A percentile compares a stretch with the other conserved stretches of the same genome.
Conservation (phyloP, 2,329 filamentous ascomycete species). For the Whalleya microplaca region DNA sequence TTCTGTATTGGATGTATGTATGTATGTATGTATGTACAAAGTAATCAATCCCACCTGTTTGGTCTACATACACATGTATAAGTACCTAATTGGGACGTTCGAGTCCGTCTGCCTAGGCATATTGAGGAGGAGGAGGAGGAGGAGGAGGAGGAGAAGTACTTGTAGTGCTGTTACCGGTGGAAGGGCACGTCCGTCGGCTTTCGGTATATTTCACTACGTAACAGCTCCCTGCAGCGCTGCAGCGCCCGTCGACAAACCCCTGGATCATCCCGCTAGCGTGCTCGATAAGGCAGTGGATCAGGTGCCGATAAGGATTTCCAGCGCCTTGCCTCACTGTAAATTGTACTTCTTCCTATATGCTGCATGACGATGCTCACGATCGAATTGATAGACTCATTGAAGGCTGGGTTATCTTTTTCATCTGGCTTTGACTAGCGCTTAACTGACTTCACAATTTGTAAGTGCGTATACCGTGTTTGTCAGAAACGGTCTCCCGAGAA, state of each 20-base stretch:
- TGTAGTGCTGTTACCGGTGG: neutral
- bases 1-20: too few relatives aligned
- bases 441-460: neutral
- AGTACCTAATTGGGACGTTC: too few relatives aligned
- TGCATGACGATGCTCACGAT: conserved; percentile 12
- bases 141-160: too few relatives aligned
- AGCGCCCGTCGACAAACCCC: conserved; percentile 15
- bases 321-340: conserved; percentile 25
- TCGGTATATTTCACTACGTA: conserved; percentile 3
- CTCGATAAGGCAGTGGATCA: conserved; percentile 29
- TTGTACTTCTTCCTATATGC: conserved; percentile 10
- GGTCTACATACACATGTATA: too few relatives aligned
- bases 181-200: conserved; percentile 4
- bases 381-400: neutral
- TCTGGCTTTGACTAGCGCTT: neutral
- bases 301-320: conserved; percentile 35
- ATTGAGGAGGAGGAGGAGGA: too few relatives aligned
- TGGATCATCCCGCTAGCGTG: conserved; percentile 30
- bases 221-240: neutral
- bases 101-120: too few relatives aligned
- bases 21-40: too few relatives aligned
- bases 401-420: too few relatives aligned
- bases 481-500: too few relatives aligned
- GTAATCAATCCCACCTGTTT: too few relatives aligned
- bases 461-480: neutral